Base-by-base conservation (phyloP, 306 rosid species). In the Arachis stenosperma region DNA sequence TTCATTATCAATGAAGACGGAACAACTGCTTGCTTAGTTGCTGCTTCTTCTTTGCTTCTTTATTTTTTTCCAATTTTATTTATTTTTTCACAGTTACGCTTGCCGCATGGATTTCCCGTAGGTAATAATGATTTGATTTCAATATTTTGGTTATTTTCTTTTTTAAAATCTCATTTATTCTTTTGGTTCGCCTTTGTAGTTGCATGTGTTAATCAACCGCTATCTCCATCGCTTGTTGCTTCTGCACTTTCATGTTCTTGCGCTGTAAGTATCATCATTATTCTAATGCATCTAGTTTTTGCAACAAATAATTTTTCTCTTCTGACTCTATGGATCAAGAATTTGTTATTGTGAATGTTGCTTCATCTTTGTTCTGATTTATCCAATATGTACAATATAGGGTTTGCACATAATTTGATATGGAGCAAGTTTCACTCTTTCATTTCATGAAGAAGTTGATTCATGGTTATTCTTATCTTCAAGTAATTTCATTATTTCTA, bases 311-410 rank as follows among this genome's bases (percentile, higher is more conserved):
- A 33, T 33, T 33, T 2, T 33, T 33, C 36, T 33, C 36, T 33
- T 0, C 36, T 0, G 3, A 33, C 36, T 33, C 3, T 33, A 1
- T 33, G 2, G 36, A 33, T 33, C 36, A 33, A 33, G 36, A 33
- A 33, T 33, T 33, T 33, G 36, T 33, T 33, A 0, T 33, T 51
- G 2, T 56, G 61, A 56, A 22, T 56, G 61, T 9, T 56, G n/a
- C 61, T 52, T 53, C 50, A 52, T 37, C 22, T 7, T 52, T 69
- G 61, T 14, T 41, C 61, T 69, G 17, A 53, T 37, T 22, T 68
- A 68, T 37, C 17, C 12, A 53, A 7, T 33, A 14, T 51, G 39
- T 50, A 50, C 2, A 14, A 36, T 68, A 15, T 55, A 53, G 40
- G 51, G 12, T 46, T 46, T 8, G 51, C 11, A 67, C 48, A 36